Conservation (phyloP, 495 filamentous ascomycete genomes). For the Pseudomonodictys pantanalensis region DNA sequence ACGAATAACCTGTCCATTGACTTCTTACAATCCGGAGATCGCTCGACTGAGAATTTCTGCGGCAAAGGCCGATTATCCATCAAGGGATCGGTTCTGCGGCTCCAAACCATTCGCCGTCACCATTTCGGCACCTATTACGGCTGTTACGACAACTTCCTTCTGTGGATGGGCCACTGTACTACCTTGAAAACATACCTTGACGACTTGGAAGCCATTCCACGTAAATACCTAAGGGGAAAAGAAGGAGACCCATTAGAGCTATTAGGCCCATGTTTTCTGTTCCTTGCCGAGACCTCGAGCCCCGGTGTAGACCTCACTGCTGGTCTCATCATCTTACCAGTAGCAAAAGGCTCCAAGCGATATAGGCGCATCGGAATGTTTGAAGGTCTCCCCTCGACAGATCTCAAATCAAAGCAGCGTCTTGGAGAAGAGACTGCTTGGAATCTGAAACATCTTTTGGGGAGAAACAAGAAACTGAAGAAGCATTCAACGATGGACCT, state of each 20-base stretch:
- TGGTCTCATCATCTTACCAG: not conserved
- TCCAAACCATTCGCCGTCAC: not conserved
- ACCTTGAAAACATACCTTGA: constrained; percentile 5
- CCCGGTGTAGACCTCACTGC: not conserved
- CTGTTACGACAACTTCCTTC: not conserved
- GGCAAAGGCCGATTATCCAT: not conserved
- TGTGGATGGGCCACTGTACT: not conserved
- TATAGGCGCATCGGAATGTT: not conserved
- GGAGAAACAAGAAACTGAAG: no score
- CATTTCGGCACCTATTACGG: constrained; percentile 1
- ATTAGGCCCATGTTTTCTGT: not conserved
- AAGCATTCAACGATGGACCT: no score
- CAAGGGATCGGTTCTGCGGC: not conserved
- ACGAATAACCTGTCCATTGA: not conserved
- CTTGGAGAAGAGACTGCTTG: no score
- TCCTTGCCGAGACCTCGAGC: not conserved
- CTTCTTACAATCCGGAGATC: not conserved
- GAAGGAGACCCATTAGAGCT: not conserved
- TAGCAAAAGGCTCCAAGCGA: not conserved
- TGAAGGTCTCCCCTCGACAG: not conserved
- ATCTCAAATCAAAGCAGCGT: no score
- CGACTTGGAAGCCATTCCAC: constrained; percentile 1
- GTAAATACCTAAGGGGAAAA: not conserved
- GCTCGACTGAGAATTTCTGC: not conserved
- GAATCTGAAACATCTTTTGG: no score